phyloP scores from a whole-genome alignment of 768 basidiomycete species.

The Kwoniella pini region DNA sequence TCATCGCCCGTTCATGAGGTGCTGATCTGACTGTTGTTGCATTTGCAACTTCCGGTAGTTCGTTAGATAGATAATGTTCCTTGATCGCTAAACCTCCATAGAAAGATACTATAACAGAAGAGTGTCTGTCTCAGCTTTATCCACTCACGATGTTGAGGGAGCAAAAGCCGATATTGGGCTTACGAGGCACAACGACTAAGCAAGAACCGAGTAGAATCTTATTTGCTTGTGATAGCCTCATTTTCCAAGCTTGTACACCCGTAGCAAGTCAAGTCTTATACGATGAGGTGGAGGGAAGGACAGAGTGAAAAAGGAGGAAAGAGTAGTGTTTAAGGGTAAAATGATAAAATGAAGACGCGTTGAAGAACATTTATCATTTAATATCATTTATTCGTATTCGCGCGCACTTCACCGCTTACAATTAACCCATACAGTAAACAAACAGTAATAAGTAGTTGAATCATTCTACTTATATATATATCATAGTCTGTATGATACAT shows the following conservation, averaged over 20 bases:
- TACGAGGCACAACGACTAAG: slow-evolving; percentile 34
- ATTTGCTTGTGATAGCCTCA: slow-evolving; percentile 32
- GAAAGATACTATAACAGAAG: slow-evolving; percentile 24
- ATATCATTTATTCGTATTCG: too few species aligned
- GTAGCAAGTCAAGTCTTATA: too few species aligned
- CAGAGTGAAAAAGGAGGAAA: neutral
- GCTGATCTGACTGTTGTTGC: neutral
- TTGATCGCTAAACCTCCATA: slow-evolving; percentile 33
- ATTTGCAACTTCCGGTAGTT: slow-evolving; percentile 7
- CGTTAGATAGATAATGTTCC: slow-evolving; percentile 26
- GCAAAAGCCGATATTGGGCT: neutral
- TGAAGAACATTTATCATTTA: too few species aligned
- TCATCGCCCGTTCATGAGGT: slow-evolving; percentile 15
- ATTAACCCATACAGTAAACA: too few species aligned
- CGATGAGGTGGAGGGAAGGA: too few species aligned
- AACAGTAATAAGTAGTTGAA: too few species aligned
- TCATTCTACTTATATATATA: too few species aligned
- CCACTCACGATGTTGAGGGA: too few species aligned
- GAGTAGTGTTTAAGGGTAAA: neutral
- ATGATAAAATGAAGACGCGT: too few species aligned
- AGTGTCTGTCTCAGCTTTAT: too few species aligned
- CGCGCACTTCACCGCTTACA: too few species aligned
- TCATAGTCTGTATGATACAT: too few species aligned
- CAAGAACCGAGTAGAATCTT: slow-evolving; percentile 37
- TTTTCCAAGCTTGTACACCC: neutral